These are phyloP conservation scores for Margaritispora aquatica DNA, from an alignment of 495 filamentous ascomycete species.

Conservation along the genomic window DNA sequence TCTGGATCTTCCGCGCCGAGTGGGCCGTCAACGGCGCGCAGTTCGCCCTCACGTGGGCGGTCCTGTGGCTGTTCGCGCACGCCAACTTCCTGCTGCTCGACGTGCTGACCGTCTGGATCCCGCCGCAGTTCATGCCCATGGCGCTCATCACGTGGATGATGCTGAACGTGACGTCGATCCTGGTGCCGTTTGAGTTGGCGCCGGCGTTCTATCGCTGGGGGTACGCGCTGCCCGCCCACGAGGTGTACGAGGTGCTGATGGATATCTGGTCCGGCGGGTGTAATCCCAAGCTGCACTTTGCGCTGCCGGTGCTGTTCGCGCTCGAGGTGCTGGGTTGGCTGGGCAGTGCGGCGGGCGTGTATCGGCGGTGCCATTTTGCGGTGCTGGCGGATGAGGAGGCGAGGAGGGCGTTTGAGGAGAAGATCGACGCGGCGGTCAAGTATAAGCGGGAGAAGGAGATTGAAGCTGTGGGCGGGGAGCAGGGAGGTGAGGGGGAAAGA, in stretches of 20 bases:
- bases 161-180: slow-evolving; percentile 37
- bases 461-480: slow-evolving; percentile 3
- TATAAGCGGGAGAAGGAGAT: slow-evolving; percentile 17
- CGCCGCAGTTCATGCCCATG: slow-evolving; percentile 38
- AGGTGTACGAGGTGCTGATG: slow-evolving; percentile 35
- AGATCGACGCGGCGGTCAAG: slow-evolving; percentile 25
- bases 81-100: slow-evolving; percentile 45
- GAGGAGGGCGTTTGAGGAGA: slow-evolving; percentile 21
- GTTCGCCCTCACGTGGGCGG: slow-evolving; percentile 40
- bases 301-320: slow-evolving; percentile 39
- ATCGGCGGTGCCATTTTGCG: slow-evolving; percentile 32
- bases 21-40: slow-evolving; percentile 43
- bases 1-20: slow-evolving; percentile 43
- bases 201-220: slow-evolving; percentile 42
- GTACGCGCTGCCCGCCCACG: slow-evolving; percentile 41
- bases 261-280: slow-evolving; percentile 46
- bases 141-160: slow-evolving; percentile 43
- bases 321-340: slow-evolving; percentile 30
- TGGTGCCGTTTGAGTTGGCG: slow-evolving; percentile 41
- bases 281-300: slow-evolving; percentile 35
- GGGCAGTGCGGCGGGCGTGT: slow-evolving; percentile 33
- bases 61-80: slow-evolving; percentile 46
- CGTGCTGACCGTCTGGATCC: slow-evolving; percentile 38
- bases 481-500: background rate
- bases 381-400: slow-evolving; percentile 30